These are phyloP conservation scores for Phytophthora lateralis DNA, from an alignment of 352 stramenopile genomes.

Conservation along the genomic window DNA sequence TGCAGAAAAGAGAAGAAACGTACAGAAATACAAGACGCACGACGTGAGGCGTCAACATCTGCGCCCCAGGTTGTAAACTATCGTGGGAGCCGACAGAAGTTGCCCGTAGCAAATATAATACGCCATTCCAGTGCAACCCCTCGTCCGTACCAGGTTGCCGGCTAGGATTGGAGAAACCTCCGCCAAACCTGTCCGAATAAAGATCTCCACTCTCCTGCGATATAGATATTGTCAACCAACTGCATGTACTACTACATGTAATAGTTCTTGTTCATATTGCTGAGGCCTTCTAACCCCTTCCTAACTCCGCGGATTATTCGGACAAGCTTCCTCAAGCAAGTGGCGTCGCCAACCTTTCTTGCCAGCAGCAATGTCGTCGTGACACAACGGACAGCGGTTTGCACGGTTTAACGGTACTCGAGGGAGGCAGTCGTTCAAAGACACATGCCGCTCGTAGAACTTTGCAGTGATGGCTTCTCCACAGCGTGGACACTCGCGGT, in stretches of 20 bases:
- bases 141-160: not conserved
- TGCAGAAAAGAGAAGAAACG: not conserved
- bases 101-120: not conserved
- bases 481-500: conserved; percentile 79
- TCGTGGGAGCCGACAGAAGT: not conserved
- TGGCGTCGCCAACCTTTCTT: conserved; percentile 77
- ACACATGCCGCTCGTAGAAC: conserved; percentile 86
- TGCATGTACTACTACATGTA: no score
- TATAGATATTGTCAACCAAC: not conserved
- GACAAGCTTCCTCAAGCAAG: conserved; percentile 70
- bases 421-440: conserved; percentile 71
- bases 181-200: no score
- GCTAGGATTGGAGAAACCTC: no score
- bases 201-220: no score
- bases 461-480: conserved; percentile 85
- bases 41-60: not conserved
- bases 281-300: conserved; percentile 13
- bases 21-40: not conserved
- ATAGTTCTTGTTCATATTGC: conserved; percentile 24
- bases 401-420: conserved; percentile 59
- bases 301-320: conserved; percentile 79
- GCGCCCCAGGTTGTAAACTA: conserved; percentile 1
- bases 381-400: conserved; percentile 83
- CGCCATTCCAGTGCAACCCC: not conserved
- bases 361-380: conserved; percentile 69